Percentiles rank a stretch among this genome's conserved stretches.
Conservation (phyloP, 2,329 filamentous ascomycete genomes). For the Nemania sp. region DNA sequence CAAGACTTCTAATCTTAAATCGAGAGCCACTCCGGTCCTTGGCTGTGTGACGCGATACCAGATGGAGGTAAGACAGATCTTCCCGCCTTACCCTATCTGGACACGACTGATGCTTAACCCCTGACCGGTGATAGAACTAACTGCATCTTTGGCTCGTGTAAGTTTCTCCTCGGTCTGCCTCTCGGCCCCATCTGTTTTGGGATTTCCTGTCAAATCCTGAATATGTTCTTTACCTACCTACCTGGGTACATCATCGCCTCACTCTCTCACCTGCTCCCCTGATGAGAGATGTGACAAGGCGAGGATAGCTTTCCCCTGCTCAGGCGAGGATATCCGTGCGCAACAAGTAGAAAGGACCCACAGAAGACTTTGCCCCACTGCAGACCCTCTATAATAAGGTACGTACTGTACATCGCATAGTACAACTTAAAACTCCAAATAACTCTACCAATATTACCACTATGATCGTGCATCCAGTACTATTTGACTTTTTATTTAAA, state of each 20-base stretch:
- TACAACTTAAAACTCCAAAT: no score
- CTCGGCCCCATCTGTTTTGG: slow-evolving; percentile 27
- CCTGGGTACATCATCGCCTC: not conserved
- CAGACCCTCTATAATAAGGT: no score
- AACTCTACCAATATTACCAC: no score
- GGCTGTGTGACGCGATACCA: not conserved
- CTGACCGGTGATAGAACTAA: slow-evolving; percentile 6
- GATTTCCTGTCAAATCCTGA: slow-evolving; percentile 2
- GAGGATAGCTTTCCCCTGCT: no score
- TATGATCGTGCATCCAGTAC: no score
- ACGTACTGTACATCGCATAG: no score
- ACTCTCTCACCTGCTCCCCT: slow-evolving; percentile 8
- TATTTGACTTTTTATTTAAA: no score
- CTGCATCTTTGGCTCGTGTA: not conserved
- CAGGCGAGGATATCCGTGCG: no score
- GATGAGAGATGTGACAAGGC: no score
- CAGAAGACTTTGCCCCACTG: no score
- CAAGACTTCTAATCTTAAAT: slow-evolving; percentile 29
- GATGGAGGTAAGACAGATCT: slow-evolving; percentile 17
- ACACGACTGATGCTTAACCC: not conserved
- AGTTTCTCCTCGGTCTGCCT: slow-evolving; percentile 20
- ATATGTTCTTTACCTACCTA: not conserved
- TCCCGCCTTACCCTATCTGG: not conserved
- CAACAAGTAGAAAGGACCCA: no score
- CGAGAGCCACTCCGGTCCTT: slow-evolving; percentile 18